Conservation (phyloP, 2,329 filamentous ascomycete species). For the Trichoderma gracile region DNA sequence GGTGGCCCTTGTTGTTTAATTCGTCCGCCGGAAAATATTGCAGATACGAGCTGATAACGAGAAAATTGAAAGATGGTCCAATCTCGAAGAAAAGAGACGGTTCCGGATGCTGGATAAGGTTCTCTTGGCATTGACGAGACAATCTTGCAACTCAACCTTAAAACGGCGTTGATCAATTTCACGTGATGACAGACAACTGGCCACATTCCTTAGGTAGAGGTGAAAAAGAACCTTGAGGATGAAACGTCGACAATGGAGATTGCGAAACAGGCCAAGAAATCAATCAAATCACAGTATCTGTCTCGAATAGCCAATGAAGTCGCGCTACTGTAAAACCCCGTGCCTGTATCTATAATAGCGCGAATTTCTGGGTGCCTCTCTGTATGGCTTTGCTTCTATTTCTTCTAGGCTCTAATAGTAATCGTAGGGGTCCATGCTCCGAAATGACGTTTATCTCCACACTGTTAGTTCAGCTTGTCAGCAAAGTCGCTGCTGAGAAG, state of each 20-base stretch:
- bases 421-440: neutral
- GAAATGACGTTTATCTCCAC: slow-evolving; percentile 6
- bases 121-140: neutral
- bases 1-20: neutral
- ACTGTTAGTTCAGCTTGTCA: neutral
- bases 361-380: neutral
- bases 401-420: neutral
- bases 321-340: too few relatives aligned
- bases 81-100: neutral
- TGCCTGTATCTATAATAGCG: neutral
- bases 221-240: neutral
- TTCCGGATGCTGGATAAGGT: slow-evolving; percentile 12
- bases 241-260: neutral
- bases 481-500: neutral
- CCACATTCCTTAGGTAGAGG: neutral
- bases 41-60: slow-evolving; percentile 9
- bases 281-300: neutral
- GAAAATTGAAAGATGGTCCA: too few relatives aligned
- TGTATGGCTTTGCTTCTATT: too few relatives aligned
- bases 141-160: slow-evolving; percentile 9
- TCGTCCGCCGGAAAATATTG: neutral
- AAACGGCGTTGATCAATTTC: neutral
- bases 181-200: neutral
- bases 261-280: neutral
- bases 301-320: too few relatives aligned